Base-by-base conservation (phyloP, 306 rosid genomes). In the Fagus crenata region DNA sequence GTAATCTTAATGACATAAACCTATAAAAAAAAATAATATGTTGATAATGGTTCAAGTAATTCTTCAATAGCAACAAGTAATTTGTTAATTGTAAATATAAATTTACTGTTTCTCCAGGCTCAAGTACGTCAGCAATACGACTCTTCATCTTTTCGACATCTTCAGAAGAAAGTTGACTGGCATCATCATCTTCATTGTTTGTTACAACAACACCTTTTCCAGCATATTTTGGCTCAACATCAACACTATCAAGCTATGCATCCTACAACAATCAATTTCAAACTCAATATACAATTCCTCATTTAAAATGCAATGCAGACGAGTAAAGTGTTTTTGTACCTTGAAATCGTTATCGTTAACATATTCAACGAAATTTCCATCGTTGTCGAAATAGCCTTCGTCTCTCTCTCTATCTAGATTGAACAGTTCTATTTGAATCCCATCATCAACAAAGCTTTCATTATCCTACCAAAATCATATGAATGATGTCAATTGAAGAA, bases 181-280 rank as follows among this genome's bases (percentile, higher is more conserved):
- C 42, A 83, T 80, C 89, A 83, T 80, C 89, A 67, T 86, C 92
- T 68, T 87, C 89, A 65, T 81, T 76, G 69, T 65, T 86, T 49
- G 71, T 80, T 75, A 74, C 76, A 13, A 2, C 69, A 60, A 80
- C 43, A 69, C 46, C 81, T 78, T 88, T 84, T 78, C 82, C 92
- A 77, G 92, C 76, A 85, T 88, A 91, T 68, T 74, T 88, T 70
- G 97, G 90, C 81, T 81, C 93, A 84, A 86, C 74, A 28, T 92
- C 97, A 81, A 92, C 72, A 79, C 86, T 90, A 84, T 92, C 97
- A 82, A 92, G 97, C 97, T 96, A 92, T 0, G 96, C 96, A 89
- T 92, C 97, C 97, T 92, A 85, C 75, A 88, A 70, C 31, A 54
- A 76, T 65, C 73, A 80, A 77, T 1, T 68, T 53, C 36, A 68